These are phyloP conservation scores for Meyerozyma smithsonii DNA, from an alignment of 1,139 yeast species.

Conservation along the genomic window DNA sequence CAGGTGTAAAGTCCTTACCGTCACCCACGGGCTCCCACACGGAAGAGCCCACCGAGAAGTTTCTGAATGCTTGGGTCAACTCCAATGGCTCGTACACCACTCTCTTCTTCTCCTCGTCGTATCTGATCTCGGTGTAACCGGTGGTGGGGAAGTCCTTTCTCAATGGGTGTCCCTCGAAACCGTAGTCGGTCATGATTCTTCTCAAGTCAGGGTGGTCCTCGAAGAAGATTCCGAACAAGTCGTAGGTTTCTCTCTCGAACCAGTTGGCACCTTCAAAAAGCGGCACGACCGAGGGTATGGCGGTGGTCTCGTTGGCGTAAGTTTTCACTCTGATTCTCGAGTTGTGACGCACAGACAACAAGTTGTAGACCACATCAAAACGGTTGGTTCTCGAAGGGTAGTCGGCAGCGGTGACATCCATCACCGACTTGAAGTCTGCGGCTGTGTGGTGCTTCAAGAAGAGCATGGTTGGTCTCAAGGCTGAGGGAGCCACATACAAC, in stretches of 20 bases:
- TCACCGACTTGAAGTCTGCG: slow-evolving; percentile 70
- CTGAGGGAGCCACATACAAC: slow-evolving; percentile 71
- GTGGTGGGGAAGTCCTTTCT: slow-evolving; percentile 92
- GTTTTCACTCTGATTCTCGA: slow-evolving; percentile 88
- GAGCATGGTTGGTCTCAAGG: slow-evolving; percentile 62
- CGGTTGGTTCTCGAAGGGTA: slow-evolving; percentile 81
- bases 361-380: slow-evolving; percentile 82
- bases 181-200: slow-evolving; percentile 88
- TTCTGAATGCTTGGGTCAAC: slow-evolving; percentile 88
- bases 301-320: slow-evolving; percentile 75
- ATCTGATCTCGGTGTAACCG: slow-evolving; percentile 85
- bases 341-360: slow-evolving; percentile 77
- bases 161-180: slow-evolving; percentile 88
- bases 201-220: slow-evolving; percentile 89
- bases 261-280: slow-evolving; percentile 80
- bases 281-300: slow-evolving; percentile 74
- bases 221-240: slow-evolving; percentile 79
- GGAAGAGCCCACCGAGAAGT: slow-evolving; percentile 81
- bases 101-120: slow-evolving; percentile 88
- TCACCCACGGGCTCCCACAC: slow-evolving; percentile 93
- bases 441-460: slow-evolving; percentile 78
- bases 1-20: slow-evolving; percentile 81
- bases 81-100: slow-evolving; percentile 87
- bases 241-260: slow-evolving; percentile 88
- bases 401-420: slow-evolving; percentile 86